Evolutionary conservation across 2,329 filamentous ascomycete species (phyloP), one percentile per base, ranked within the genome.

Genomic region (Talaromyces sp.): DNA sequence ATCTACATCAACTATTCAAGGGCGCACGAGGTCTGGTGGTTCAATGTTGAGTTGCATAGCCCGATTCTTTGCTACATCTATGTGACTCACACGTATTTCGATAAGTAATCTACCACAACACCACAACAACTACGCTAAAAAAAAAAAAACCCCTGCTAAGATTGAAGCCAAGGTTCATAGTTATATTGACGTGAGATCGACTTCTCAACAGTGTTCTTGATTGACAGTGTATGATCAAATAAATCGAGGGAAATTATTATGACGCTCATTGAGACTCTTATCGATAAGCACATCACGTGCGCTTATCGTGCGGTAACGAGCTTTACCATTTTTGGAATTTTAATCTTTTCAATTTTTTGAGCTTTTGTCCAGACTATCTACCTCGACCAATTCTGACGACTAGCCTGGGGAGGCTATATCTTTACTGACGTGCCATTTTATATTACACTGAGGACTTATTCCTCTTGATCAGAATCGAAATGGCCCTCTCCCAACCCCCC

Each of bases 401-500:
- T 10, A 14, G 31, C 10, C 13, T 2, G 10, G 11, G n/a, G 52
- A 35, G 7, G 9, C 31, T 22, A 16, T 8, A 52, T 22, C 10
- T 11, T 22, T 5, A 19, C 33, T 9, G 11, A 24, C 6, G 9
- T 39, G 11, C 24, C 49, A 56, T 39, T 19, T 22, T 3, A 3
- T 19, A 31, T 31, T 2, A 11, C 7, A 37, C 13, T 16, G 33
- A 14, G n/a, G n/a, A 14, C 1, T 22, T 31, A 2, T 37, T 14
- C 31, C 50, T 56, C 16, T 2, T 56, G 13, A 37, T 22, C 9
- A 7, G 43, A 6, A 43, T 19, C 2, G 33, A 16, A 19, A 63
- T 63, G 61, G 37, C 61, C 0, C 39, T 57, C 39, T 47, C 61
- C 27, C 61, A 63, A 52, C 76, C 80, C 33, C 82, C 83, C 4